A percentile compares a stretch with the other conserved stretches of the same genome.
Conservation (phyloP, 2,329 filamentous ascomycete species). For the Aspergillus clavatus region DNA sequence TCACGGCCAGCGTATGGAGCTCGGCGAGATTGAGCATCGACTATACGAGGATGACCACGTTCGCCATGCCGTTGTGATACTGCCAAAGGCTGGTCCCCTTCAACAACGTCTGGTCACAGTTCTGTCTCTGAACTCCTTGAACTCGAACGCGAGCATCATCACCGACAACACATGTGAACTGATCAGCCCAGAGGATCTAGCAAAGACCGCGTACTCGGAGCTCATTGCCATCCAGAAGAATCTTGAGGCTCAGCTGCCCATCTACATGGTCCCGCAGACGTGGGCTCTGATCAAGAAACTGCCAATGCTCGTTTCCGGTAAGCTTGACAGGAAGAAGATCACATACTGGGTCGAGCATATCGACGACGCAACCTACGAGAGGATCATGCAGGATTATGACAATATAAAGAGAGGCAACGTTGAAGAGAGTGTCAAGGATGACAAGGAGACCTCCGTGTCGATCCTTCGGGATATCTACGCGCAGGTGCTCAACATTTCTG, state of each 20-base stretch:
- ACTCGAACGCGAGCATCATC: constrained; percentile 21
- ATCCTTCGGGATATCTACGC: constrained; percentile 30
- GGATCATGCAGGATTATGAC: constrained; percentile 36
- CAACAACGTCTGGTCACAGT: constrained; percentile 45
- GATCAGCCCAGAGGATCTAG: constrained; percentile 21
- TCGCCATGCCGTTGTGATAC: constrained; percentile 39
- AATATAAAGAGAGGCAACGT: constrained; percentile 22
- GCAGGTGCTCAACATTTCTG: constrained; percentile 33
- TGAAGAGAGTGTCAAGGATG: constrained; percentile 14
- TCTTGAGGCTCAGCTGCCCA: constrained; percentile 40
- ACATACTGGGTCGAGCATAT: constrained; percentile 43
- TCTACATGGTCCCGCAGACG: constrained; percentile 43
- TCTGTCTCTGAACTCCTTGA: constrained; percentile 32
- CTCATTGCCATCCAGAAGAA: constrained; percentile 34
- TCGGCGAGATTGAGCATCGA: constrained; percentile 46
- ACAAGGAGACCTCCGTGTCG: constrained; percentile 15
- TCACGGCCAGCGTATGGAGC: constrained; percentile 60
- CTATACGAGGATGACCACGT: constrained; percentile 30
- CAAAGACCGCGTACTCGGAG: constrained; percentile 21
- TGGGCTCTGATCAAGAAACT: constrained; percentile 39
- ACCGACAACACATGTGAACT: constrained; percentile 31
- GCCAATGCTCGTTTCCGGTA: constrained; percentile 35
- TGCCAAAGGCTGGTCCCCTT: constrained; percentile 41
- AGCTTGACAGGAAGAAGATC: constrained; percentile 38
- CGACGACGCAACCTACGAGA: constrained; percentile 36